These are phyloP conservation scores for Sclerotinia nivalis DNA, from an alignment of 2,329 filamentous ascomycete species.

Conservation along the genomic window DNA sequence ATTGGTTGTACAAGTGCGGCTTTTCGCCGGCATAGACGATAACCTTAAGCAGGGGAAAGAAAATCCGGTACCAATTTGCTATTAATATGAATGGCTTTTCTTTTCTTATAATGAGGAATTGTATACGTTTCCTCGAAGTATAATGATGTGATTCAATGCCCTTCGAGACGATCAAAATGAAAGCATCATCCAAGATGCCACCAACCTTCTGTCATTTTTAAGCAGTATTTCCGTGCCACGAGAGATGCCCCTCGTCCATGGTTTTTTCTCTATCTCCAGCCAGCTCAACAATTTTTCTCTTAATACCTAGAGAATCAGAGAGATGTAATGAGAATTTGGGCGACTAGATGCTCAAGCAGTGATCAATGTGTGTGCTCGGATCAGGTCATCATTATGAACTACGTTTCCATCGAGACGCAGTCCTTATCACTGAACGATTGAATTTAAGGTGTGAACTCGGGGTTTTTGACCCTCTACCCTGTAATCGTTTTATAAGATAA, in stretches of 20 bases:
- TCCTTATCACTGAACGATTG: neutral
- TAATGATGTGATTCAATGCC: neutral
- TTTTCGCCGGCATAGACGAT: constrained; percentile 4
- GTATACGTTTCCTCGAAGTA: neutral
- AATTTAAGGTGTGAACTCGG: neutral
- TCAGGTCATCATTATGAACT: neutral
- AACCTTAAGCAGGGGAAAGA: neutral
- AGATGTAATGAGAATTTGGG: neutral
- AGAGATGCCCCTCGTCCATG: neutral
- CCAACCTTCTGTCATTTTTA: neutral
- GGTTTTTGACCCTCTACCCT: too few species aligned
- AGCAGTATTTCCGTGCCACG: neutral
- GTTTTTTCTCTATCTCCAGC: neutral
- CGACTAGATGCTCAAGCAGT: neutral
- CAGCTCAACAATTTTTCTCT: neutral
- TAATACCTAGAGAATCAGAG: neutral
- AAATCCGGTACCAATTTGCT: neutral
- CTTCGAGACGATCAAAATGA: neutral
- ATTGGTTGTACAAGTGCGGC: neutral
- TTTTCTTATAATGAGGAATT: neutral
- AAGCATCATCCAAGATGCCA: neutral
- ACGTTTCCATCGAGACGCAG: neutral
- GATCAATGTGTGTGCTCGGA: neutral
- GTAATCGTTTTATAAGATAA: too few species aligned
- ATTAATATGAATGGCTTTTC: neutral